phyloP scores from a whole-genome alignment of 139 green algal species.

The Nannochloris sp. region DNA sequence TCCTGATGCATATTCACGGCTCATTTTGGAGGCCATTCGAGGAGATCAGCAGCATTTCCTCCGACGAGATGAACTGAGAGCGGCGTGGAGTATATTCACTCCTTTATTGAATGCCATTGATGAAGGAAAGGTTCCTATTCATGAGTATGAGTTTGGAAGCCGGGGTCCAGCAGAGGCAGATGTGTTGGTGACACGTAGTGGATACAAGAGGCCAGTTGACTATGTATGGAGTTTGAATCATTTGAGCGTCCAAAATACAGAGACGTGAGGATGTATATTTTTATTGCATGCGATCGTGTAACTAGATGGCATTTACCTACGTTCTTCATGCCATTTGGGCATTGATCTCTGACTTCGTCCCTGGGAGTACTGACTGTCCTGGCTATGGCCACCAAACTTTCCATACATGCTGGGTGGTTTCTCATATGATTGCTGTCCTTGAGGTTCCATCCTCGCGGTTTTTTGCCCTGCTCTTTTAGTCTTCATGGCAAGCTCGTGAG shows the following conservation, averaged over 20 bases:
- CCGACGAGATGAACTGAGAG: slow-evolving; percentile 81
- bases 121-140: slow-evolving; percentile 32
- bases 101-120: slow-evolving; percentile 83
- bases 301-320: neutral
- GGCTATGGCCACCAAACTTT: neutral
- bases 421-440: neutral
- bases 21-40: slow-evolving; percentile 85
- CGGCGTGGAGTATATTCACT: slow-evolving; percentile 90
- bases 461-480: neutral
- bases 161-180: slow-evolving; percentile 50
- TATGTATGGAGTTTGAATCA: slow-evolving; percentile 42
- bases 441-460: neutral
- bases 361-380: too few species aligned
- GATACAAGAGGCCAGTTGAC: slow-evolving; percentile 40
- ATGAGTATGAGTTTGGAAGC: slow-evolving; percentile 49
- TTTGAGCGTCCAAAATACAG: neutral
- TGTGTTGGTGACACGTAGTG: slow-evolving; percentile 35
- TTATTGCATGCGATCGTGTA: too few species aligned
- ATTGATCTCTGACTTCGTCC: neutral
- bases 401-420: neutral
- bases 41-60: slow-evolving; percentile 97
- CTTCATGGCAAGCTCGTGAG: slow-evolving; percentile 13
- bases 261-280: neutral
- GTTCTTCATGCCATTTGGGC: slow-evolving; percentile 1
- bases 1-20: slow-evolving; percentile 88